Percentiles rank a stretch among this genome's conserved stretches.
Evolutionary conservation across 2,329 filamentous ascomycete species (phyloP).

Genomic region (Arachnomyces sp.): DNA sequence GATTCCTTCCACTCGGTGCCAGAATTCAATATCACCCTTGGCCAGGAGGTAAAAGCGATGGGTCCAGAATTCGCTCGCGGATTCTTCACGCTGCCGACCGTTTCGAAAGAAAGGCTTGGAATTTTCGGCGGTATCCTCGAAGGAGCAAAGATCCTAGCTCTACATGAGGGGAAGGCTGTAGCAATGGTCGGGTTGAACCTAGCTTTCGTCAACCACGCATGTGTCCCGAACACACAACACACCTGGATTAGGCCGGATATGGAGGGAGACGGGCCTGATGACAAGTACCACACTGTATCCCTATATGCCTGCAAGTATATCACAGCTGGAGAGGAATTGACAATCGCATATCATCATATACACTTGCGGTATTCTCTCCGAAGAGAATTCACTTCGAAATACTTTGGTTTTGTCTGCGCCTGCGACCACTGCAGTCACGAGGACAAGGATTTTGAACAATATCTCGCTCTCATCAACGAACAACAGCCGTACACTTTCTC

Average conservation of each 20-base stretch:
- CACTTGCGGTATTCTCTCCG: conserved; percentile 6
- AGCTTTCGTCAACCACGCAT: conserved; percentile 20
- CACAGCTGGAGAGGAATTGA: conserved; percentile 19
- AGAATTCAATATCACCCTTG: no score
- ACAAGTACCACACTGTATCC: conserved; percentile 2
- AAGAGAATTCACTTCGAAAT: conserved; percentile 6
- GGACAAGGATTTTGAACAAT: conserved; percentile 8
- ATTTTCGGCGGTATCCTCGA: no score
- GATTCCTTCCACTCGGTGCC: no score
- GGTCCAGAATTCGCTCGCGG: no score
- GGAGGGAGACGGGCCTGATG: neutral
- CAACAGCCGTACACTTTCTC: conserved; percentile 6
- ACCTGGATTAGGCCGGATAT: conserved; percentile 7
- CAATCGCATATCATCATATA: conserved; percentile 14
- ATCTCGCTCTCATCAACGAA: conserved; percentile 6
- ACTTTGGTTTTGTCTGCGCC: conserved; percentile 18
- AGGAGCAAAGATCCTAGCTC: no score
- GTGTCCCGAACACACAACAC: conserved; percentile 17
- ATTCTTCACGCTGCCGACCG: no score
- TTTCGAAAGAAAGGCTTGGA: no score
- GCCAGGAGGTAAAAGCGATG: no score
- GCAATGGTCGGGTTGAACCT: neutral
- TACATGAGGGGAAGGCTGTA: no score
- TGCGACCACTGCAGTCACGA: conserved; percentile 17
- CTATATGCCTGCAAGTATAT: conserved; percentile 16